phyloP scores from a whole-genome alignment of 768 basidiomycete genomes.

The Rhodosporidiobolus odoratus region DNA sequence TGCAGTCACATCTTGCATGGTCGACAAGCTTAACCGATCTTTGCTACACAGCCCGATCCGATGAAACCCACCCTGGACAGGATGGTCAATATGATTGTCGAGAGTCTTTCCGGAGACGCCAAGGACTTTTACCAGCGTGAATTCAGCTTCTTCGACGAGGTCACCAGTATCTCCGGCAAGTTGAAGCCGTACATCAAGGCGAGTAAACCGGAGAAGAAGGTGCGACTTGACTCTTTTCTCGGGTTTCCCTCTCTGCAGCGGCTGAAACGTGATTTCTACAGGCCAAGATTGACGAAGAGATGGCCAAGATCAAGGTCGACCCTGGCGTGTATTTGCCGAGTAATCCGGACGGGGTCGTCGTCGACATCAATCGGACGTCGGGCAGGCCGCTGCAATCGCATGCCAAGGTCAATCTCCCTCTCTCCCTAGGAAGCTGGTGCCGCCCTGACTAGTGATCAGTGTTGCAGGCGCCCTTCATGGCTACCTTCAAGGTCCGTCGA shows the following conservation, averaged over 20 bases:
- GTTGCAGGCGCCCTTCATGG: constrained; percentile 93
- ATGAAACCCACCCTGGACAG: constrained; percentile 93
- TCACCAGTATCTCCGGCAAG: constrained; percentile 97
- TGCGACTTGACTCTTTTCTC: constrained; percentile 39
- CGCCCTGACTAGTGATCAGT: background rate
- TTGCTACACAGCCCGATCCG: constrained; percentile 89
- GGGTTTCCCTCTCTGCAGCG: too few species aligned
- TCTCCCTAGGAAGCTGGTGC: too few species aligned
- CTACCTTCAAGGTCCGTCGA: constrained; percentile 96
- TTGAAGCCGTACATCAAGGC: constrained; percentile 93
- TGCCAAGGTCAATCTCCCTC: constrained; percentile 64
- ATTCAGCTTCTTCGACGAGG: constrained; percentile 90
- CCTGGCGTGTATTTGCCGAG: constrained; percentile 96
- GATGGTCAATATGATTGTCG: constrained; percentile 74
- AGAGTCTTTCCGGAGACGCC: constrained; percentile 80
- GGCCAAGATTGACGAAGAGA: constrained; percentile 99
- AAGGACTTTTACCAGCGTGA: constrained; percentile 86
- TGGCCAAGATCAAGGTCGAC: constrained; percentile 89
- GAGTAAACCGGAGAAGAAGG: constrained; percentile 95
- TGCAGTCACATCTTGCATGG: too few species aligned
- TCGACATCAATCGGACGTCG: constrained; percentile 96
- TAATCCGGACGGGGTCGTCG: constrained; percentile 91
- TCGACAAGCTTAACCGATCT: too few species aligned
- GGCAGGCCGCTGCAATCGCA: constrained; percentile 94
- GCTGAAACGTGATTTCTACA: constrained; percentile 48